Evolutionary conservation across 441 rosid genomes (phyloP).

Genomic region (Syzygium syzygioides): DNA sequence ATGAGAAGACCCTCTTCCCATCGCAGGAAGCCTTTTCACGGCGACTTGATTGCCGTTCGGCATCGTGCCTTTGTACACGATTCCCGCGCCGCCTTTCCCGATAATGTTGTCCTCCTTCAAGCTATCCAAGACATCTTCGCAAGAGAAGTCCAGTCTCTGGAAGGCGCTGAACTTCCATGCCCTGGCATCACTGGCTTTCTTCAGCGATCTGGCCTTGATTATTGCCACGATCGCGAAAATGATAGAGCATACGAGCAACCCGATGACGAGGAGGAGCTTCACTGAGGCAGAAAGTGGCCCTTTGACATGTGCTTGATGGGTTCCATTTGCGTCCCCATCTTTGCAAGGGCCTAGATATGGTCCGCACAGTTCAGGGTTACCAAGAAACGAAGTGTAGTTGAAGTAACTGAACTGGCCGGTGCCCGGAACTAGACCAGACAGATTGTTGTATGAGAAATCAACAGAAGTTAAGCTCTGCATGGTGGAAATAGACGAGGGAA

Average conservation of each 20-base stretch:
- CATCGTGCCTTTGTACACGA: slow-evolving; percentile 83
- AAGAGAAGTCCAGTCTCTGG: slow-evolving; percentile 88
- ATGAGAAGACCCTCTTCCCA: slow-evolving; percentile 87
- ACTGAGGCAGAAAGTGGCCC: slow-evolving; percentile 74
- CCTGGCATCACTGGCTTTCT: slow-evolving; percentile 76
- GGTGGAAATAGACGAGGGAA: slow-evolving; percentile 67
- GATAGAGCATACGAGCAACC: slow-evolving; percentile 85
- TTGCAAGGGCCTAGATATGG: slow-evolving; percentile 86
- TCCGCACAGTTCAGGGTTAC: slow-evolving; percentile 85
- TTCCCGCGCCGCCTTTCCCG: slow-evolving; percentile 98
- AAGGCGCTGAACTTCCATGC: slow-evolving; percentile 94
- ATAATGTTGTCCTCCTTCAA: slow-evolving; percentile 92
- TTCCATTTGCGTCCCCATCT: slow-evolving; percentile 49
- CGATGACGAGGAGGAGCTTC: slow-evolving; percentile 87
- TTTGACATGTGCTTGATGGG: slow-evolving; percentile 47
- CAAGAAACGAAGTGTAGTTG: slow-evolving; percentile 87
- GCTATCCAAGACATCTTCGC: slow-evolving; percentile 80
- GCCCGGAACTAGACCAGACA: slow-evolving; percentile 89
- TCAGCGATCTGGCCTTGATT: slow-evolving; percentile 76
- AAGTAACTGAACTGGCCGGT: slow-evolving; percentile 94
- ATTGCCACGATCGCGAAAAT: slow-evolving; percentile 86
- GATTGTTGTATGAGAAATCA: slow-evolving; percentile 93
- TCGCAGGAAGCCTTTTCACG: slow-evolving; percentile 74
- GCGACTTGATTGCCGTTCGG: slow-evolving; percentile 83
- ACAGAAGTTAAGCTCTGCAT: slow-evolving; percentile 97